Base-by-base conservation (phyloP, 306 rosid genomes). In the Albizia julibrissin region DNA sequence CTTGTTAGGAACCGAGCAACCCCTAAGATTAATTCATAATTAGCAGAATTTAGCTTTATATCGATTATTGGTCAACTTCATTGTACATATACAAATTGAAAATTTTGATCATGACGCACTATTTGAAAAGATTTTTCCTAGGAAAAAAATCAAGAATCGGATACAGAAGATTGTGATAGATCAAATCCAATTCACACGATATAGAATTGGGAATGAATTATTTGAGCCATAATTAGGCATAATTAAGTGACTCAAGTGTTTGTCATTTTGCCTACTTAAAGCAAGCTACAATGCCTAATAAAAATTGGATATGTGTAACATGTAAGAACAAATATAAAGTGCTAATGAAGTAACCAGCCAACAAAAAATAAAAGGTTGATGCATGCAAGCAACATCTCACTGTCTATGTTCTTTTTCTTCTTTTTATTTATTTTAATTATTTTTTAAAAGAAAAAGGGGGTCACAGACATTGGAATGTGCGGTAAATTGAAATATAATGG, bases 201-300 rank as follows among this genome's bases (percentile, higher is more conserved):
- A 31, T 6, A n/a, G 3, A 59, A 14, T 27, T 29, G 19, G 1
- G 10, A 22, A 15, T 65, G 42, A 31, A 65, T 7, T 65, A 66
- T 33, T 31, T 18, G 12, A 66, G 24, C 44, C 44, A 34, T 66
- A 18, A 66, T 18, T 7, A 33, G 71, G 6, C 10, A 16, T 66
- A 1, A 33, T 66, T 18, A 66, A 12, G 14, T 16, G 26, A 31
- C 40, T 66, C 22, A 66, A 31, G 71, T 3, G 44, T 37, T 21
- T 68, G 72, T 37, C 72, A 68, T 37, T 68, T 68, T 34, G 47
- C 72, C 72, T 68, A 46, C 49, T 68, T 18, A 68, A 67, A 67
- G 72, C 44, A 67, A 37, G 47, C 72, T 67, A 67, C 43, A 4
- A 34, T 67, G 47, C 21, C 47, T 4, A 67, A 67, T 67, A 13